Evolutionary conservation across 768 basidiomycete species (phyloP), one percentile per base, ranked within the genome.

Genomic region (Suillus hirtellus): DNA sequence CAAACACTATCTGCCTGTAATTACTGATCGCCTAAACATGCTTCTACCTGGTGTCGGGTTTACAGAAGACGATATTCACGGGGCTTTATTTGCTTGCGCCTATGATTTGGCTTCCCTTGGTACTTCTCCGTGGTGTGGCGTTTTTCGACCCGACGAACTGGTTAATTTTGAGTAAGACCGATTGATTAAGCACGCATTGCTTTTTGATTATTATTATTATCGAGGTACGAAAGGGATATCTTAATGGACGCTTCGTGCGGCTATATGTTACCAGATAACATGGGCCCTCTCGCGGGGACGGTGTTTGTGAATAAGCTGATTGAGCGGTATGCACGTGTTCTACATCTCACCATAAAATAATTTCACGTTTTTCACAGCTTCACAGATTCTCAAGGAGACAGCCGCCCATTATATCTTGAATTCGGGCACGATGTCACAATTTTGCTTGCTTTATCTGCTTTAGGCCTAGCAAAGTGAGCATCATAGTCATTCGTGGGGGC

Each of bases 341-440:
- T 17, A 10, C 37, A 46, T 60, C 34, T 61, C 12, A 17, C 10
- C 44, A 24, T 17, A 31, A 27, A 27, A 40, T 10, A 27, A 12
- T 46, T 47, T 27, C 11, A 55, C 19, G 38, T 37, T 10, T 4
- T 34, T 24, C n/a, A 31, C 53, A 75, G 73, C 24, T 69, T 75
- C 58, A 69, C 71, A 59, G 73, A 75, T 69, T 63, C 69, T 43
- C 72, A 71, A 11, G 74, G 71, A 19, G 65, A 71, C 62, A 68
- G 73, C 35, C 61, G 67, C 34, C 61, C 65, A 21, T 55, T 75
- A 17, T 76, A 75, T 66, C 70, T 78, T 59, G 76, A 78, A 69
- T 78, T 78, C 65, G 77, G 76, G 11, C 76, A 77, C 64, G 76
- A 77, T 65, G 76, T 75, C n/a, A 76, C 77, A 31, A 76, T 77